A percentile compares a stretch with the other conserved stretches of the same genome.
Evolutionary conservation across 805 yeast genomes (phyloP).

Genomic region (Zygosaccharomyces gambellarensis): DNA sequence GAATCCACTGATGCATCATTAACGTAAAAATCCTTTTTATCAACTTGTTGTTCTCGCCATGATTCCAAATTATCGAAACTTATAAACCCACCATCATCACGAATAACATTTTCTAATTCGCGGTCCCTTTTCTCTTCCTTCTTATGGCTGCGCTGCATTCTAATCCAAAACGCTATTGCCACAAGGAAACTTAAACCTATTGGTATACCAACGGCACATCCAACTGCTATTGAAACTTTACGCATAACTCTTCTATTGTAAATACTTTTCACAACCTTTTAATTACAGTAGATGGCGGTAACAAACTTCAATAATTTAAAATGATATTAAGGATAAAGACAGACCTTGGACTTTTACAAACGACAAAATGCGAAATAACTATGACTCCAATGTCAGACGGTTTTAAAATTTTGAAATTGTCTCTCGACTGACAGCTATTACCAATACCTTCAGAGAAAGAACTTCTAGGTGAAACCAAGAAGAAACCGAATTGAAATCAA

Average conservation of each 20-base stretch:
- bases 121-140: slow-evolving; percentile 37
- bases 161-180: slow-evolving; percentile 36
- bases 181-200: slow-evolving; percentile 37
- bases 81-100: slow-evolving; percentile 36
- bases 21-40: slow-evolving; percentile 4
- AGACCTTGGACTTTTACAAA: background rate
- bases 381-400: background rate
- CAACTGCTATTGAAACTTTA: slow-evolving; percentile 40
- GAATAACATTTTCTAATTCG: slow-evolving; percentile 30
- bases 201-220: slow-evolving; percentile 52
- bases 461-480: background rate
- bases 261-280: background rate
- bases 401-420: background rate
- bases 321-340: background rate
- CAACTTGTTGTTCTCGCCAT: slow-evolving; percentile 14
- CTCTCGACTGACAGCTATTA: background rate
- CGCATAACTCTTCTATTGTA: slow-evolving; percentile 5
- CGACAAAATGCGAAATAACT: background rate
- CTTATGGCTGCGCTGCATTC: slow-evolving; percentile 37
- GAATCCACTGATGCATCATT: slow-evolving; percentile 9
- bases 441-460: background rate
- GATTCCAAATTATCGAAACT: slow-evolving; percentile 31
- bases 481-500: background rate
- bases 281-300: background rate
- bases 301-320: background rate